Base-by-base conservation (phyloP, 345 rosid species). In the Syzygium jambos region DNA sequence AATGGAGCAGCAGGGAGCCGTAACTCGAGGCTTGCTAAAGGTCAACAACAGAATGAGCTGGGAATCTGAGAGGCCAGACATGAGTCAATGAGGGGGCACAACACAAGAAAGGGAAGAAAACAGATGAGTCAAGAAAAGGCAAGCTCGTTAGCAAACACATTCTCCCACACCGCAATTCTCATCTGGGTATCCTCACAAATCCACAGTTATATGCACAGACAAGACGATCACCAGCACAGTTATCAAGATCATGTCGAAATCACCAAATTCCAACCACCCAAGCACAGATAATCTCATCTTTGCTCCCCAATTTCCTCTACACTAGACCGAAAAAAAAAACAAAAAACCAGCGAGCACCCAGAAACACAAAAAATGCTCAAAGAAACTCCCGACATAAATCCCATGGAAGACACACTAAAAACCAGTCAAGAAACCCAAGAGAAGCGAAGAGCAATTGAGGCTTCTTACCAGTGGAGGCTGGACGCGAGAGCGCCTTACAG, bases 391-490 rank as follows among this genome's bases (percentile, higher is more conserved):
- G 27, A 52, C 82, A 38, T 19, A 22, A 73, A 73, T 73, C 49
- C 49, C 14, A 38, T 3, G 82, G 82, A 73, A 38, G 49, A 22
- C 82, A 51, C 9, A 61, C 41, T 29, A n/a, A 68, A 85, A 78
- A n/a, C 3, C 3, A 56, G 13, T n/a, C 68, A 55, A 89, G 85
- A 89, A 86, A 89, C 87, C 85, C 56, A 53, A 85, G 54, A 73
- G 12, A 56, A 59, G 85, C 11, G 23, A 85, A 85, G 89, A 61
- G 86, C 51, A 85, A 86, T 49, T 3, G 56, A 88, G 6, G 46
- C 54, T 34, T 54, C 89, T 89, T 90, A 96, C 98, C 94, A 96
- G 88, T 86, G 98, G 98, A 91, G 98, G 97, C 90, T 95, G 97
- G 90, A 94, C 90, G 84, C 97, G 93, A 91, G 91, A 91, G 52